Percentiles rank a stretch among this genome's conserved stretches.
These are phyloP conservation scores for Phylloporus scabripes DNA, from an alignment of 768 basidiomycete genomes.

Conservation along the genomic window DNA sequence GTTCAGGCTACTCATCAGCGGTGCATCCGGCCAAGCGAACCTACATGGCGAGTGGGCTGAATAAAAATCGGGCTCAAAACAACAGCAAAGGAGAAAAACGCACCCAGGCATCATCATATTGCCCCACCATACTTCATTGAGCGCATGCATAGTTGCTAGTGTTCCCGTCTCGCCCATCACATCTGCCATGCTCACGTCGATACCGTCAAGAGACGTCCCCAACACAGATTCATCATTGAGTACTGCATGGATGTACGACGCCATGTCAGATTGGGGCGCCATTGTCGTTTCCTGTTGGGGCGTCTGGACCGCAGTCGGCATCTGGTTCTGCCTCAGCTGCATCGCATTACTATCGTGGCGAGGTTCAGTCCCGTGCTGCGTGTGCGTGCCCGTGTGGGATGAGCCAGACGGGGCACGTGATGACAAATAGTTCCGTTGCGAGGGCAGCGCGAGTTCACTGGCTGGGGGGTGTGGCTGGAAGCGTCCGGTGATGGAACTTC, in stretches of 20 bases:
- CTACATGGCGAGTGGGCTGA: constrained; percentile 4
- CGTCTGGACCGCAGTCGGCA: not conserved
- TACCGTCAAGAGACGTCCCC: not conserved
- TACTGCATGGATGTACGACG: constrained; percentile 34
- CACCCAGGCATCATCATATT: constrained; percentile 84
- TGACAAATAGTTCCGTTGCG: constrained; percentile 14
- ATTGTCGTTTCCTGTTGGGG: not conserved
- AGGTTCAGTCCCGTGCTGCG: constrained; percentile 12
- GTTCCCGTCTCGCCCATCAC: constrained; percentile 43
- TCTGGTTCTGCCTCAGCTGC: constrained; percentile 24
- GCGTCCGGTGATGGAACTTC: constrained; percentile 48
- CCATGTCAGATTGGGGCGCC: constrained; percentile 34
- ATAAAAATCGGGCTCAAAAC: too few relatives aligned
- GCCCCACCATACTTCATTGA: constrained; percentile 70
- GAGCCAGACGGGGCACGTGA: constrained; percentile 30
- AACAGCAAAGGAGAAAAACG: not conserved
- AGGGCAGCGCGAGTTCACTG: constrained; percentile 23
- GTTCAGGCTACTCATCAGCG: constrained; percentile 19
- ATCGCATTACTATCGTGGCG: constrained; percentile 26
- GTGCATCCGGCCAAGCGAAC: constrained; percentile 31
- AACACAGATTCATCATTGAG: constrained; percentile 6
- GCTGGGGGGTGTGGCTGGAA: constrained; percentile 47
- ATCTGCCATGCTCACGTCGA: constrained; percentile 25
- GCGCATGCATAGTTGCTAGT: constrained; percentile 66
- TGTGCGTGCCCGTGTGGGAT: constrained; percentile 14